Conservation (phyloP, 768 basidiomycete species). For the Lyophyllum shimeji region DNA sequence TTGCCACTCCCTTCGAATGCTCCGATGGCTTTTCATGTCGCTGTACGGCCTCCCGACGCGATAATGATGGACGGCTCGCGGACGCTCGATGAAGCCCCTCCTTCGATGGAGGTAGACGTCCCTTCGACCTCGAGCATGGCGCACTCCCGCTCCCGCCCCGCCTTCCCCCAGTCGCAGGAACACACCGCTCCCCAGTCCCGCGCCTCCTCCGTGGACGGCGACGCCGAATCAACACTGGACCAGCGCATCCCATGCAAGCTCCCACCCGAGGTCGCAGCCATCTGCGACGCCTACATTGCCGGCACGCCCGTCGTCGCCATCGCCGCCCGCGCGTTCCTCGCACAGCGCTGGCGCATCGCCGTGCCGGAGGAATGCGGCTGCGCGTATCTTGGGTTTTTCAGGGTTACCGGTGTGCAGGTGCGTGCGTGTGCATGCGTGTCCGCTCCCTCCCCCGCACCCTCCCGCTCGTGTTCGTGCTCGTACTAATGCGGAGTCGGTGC, state of each 20-base stretch:
- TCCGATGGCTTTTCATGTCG: too few relatives aligned
- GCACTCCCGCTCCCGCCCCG: too few relatives aligned
- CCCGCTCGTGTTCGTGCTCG: background rate
- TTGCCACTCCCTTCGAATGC: too few relatives aligned
- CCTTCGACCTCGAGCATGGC: too few relatives aligned
- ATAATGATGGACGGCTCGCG: too few relatives aligned
- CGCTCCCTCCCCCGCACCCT: background rate
- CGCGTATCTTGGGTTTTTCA: conserved; percentile 47
- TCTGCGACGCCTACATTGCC: conserved; percentile 39
- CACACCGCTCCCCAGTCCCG: background rate
- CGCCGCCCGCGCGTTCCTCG: conserved; percentile 29
- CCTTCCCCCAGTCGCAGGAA: too few relatives aligned
- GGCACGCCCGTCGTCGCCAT: conserved; percentile 41
- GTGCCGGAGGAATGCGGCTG: conserved; percentile 39
- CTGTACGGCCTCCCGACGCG: too few relatives aligned
- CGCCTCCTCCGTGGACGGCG: background rate
- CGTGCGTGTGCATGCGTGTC: conserved; percentile 15
- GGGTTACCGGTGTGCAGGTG: conserved; percentile 39
- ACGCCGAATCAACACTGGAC: background rate
- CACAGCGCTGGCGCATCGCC: conserved; percentile 26
- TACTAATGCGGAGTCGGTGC: background rate
- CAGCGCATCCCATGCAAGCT: conserved; percentile 26
- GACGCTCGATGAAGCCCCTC: too few relatives aligned
- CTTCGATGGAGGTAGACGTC: too few relatives aligned
- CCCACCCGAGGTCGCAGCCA: conserved; percentile 41